These are phyloP conservation scores for Borovskyia barvae DNA, from an alignment of 208 protist species.

Conservation along the genomic window DNA sequence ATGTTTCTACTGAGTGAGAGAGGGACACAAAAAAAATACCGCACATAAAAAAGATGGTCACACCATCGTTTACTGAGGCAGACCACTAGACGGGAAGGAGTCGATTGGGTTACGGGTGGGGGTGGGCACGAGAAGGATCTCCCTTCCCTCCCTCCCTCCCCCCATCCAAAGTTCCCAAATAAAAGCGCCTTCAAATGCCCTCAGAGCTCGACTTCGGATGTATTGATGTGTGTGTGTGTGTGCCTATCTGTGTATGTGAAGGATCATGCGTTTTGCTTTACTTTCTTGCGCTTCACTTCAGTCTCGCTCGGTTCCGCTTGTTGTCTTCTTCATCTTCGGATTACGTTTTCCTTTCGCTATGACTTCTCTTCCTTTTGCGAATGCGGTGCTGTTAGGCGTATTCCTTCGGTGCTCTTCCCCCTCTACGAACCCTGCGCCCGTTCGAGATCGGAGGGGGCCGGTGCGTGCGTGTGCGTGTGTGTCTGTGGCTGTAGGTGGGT, in stretches of 20 bases:
- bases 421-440: not conserved
- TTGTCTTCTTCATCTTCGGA: not conserved
- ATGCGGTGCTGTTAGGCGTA: not conserved
- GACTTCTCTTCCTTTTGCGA: not conserved
- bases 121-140: too few relatives aligned
- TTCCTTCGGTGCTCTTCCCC: not conserved
- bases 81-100: too few relatives aligned
- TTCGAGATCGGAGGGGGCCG: too few relatives aligned
- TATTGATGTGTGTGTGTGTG: not conserved
- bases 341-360: not conserved
- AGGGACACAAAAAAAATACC: too few relatives aligned
- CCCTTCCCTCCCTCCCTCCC: too few relatives aligned
- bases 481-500: not conserved
- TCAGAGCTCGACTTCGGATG: too few relatives aligned
- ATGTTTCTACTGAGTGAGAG: too few relatives aligned
- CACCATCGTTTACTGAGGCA: too few relatives aligned
- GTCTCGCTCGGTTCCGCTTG: not conserved
- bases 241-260: not conserved
- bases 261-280: not conserved
- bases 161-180: too few relatives aligned
- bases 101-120: too few relatives aligned
- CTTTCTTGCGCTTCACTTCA: not conserved
- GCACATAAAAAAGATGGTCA: too few relatives aligned
- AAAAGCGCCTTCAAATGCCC: too few relatives aligned
- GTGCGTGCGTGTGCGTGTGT: constrained; percentile 1